Base-by-base conservation (phyloP, 306 rosid genomes). In the Heteromeles arbutifolia region DNA sequence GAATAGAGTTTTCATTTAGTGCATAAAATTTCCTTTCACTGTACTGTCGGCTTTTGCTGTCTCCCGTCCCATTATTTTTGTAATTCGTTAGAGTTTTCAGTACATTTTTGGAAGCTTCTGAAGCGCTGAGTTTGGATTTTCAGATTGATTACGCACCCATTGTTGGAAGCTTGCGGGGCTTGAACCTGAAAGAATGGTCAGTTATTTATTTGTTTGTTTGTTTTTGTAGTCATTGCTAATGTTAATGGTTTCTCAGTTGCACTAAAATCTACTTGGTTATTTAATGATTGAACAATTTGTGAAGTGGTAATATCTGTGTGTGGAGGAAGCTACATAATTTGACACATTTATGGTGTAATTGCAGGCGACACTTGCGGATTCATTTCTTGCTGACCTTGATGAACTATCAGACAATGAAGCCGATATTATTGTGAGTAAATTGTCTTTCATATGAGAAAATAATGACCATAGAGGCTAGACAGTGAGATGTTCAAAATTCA, bases 341-440 rank as follows among this genome's bases (percentile, higher is more conserved):
- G 62, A 14, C n/a, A 18, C 25, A 73, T 74, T 50, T 15, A 15
- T 53, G 62, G 66, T 65, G 73, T 11, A 78, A 65, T 82, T 87
- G 74, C 90, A 92, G 98, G 96, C 95, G 21, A 92, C 98, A 39
- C 90, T 94, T 29, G 98, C 98, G 25, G 98, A 94, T 85, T 90
- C 97, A 65, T 94, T 94, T 70, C 98, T 92, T 25, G 97, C 97
- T 5, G 98, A 94, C 82, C 97, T 94, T 6, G 98, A 94, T 67
- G 98, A 94, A 69, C 92, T 94, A 67, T 94, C 98, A 24, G 96
- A 94, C 83, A 93, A 90, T 70, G 98, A 94, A 75, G 95, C 90
- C 2, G 89, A 90, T 29, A 68, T 85, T 81, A 79, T 72, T 19
- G 97, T 94, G 52, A 83, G 97, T 78, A 2, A 34, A 59, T 13